Conservation (phyloP, 2,329 filamentous ascomycete species). For the Trichophyton rubrum region DNA sequence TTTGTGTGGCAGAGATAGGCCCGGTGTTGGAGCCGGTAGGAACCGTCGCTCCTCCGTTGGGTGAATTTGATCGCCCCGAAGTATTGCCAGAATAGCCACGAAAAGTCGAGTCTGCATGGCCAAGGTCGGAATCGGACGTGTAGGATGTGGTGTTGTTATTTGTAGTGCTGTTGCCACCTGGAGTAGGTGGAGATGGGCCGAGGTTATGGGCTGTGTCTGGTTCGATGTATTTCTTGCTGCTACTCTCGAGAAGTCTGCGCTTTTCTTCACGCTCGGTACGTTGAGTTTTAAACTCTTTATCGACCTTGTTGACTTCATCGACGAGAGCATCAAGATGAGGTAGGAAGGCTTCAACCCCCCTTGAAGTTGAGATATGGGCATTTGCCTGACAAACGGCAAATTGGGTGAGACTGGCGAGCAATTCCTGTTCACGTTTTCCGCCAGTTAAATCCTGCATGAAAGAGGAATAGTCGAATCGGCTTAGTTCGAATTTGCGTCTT, state of each 20-base stretch:
- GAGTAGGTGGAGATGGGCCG: conserved; percentile 21
- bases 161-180: conserved; percentile 18
- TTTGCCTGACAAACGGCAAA: conserved; percentile 85
- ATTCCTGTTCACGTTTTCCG: conserved; percentile 95
- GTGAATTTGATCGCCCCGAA: conserved; percentile 34
- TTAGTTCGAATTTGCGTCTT: conserved; percentile 86
- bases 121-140: conserved; percentile 55
- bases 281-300: conserved; percentile 94
- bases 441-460: conserved; percentile 99
- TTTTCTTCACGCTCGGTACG: conserved; percentile 94
- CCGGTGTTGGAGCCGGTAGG: conserved; percentile 14
- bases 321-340: conserved; percentile 83
- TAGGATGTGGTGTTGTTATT: conserved; percentile 35
- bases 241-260: conserved; percentile 77
- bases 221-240: conserved; percentile 59
- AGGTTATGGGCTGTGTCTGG: conserved; percentile 46
- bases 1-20: conserved; percentile 25
- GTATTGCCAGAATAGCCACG: conserved; percentile 39
- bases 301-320: conserved; percentile 77
- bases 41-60: conserved; percentile 15
- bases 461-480: conserved; percentile 95
- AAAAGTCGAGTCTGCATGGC: conserved; percentile 58
- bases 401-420: conserved; percentile 83
- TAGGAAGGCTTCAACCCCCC: conserved; percentile 73
- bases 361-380: conserved; percentile 67